Base-by-base conservation (phyloP, 768 basidiomycete species). In the Melanogaster broomeanus region DNA sequence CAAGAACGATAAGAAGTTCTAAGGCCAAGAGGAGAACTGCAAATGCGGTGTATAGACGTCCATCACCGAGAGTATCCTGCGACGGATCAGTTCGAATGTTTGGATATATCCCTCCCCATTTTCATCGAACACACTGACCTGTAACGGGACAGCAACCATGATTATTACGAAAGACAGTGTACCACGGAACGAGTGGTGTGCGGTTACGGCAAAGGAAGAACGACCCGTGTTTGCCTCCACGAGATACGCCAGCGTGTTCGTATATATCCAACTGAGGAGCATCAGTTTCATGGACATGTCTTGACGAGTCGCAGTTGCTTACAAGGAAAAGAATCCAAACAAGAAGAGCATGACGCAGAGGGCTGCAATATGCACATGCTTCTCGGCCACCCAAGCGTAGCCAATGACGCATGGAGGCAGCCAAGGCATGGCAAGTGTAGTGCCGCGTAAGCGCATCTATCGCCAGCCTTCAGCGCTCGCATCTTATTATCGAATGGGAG, bases 141-240 rank as follows among this genome's bases (percentile, higher is more conserved):
- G 85, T 15, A 93, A 72, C 0, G 89, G 90, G 0, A 88, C 82
- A 0, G 87, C 87, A 6, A 87, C 72, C 66, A 93, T 88, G 1
- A 81, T 82, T 2, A 83, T 81, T 16, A 88, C 61, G 64, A 88
- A 88, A 3, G 86, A 90, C 15, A 78, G 70, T 4, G 77, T 39
- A 0, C 93, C 90, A 43, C 93, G 80, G 66, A 88, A 88, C 28
- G 79, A 79, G 50, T 87, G 88, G 66, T 95, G 95, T 25, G 78
- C 71, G 0, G 92, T 90, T 7, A 83, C 80, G 1, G 88, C 90
- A 3, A 81, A 82, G 4, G 86, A 83, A 2, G 89, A 89, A 25
- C 88, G 80, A 9, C 93, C 93, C 6, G 77, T 74, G 64, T 95
- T 97, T 5, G 90, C 83, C 59, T 97, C 93, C 16, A 94, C 90